Evolutionary conservation across 495 filamentous ascomycete genomes (phyloP), one percentile per base, ranked within the genome.

Genomic region (Podospora appendiculata): DNA sequence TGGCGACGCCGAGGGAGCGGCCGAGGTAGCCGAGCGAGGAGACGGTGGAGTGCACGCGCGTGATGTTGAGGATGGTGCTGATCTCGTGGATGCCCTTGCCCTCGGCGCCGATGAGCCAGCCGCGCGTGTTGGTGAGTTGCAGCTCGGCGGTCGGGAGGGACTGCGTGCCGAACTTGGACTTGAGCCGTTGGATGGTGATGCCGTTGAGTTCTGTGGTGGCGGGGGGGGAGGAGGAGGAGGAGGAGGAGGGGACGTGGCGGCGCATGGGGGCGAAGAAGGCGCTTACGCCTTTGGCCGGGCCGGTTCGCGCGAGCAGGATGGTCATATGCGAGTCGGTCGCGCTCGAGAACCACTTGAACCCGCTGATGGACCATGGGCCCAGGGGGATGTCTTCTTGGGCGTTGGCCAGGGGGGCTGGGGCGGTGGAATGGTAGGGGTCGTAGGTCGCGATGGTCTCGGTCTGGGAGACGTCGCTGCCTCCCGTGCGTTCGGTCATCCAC

Each of bases 401-500:
- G 17, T 48, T 38, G 14, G 65, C 58, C 1, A 58, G 48, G 10
- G 60, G 61, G 0, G 57, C 13, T 0, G 40, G 1, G 9, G 47
- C 45, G 51, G 66, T 32, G 42, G 66, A 38, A 39, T 61, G 39
- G 47, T 51, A 52, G 52, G 58, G 18, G 38, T 25, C 9, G 42
- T 54, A 52, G 56, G 63, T 52, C 65, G 78, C 34, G 75, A 87
- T 54, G 2, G 86, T 91, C 63, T 91, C 87, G 0, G 83, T 87
- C 43, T 73, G 78, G 7, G 80, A 80, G 4, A 90, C 83, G 55
- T 92, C 87, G 54, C 81, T 86, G 2, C 87, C 87, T 8, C 86
- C 87, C 0, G 76, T 67, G n/a, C 87, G 77, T 58, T 90, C 87
- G 0, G 88, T 90, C 88, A 91, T 91, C 88, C 88, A 92, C 61